A percentile compares a stretch with the other conserved stretches of the same genome.
phyloP scores from a whole-genome alignment of 345 rosid species.

The Schrenkiella parvula region DNA sequence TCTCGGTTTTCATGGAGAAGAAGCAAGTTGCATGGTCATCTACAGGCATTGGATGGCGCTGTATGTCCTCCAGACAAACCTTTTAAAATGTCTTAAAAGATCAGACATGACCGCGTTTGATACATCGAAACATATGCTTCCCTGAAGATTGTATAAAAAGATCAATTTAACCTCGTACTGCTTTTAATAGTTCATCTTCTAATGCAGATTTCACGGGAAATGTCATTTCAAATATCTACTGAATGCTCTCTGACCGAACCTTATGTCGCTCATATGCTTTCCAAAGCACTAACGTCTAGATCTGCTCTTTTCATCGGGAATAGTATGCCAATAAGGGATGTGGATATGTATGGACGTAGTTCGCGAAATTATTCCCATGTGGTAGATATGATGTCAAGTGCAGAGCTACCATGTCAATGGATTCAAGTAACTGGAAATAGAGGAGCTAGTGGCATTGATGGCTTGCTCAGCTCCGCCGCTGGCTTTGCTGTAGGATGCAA shows the following conservation, averaged over 20 bases:
- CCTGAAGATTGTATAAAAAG: background rate
- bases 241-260: constrained; percentile 74
- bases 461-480: constrained; percentile 85
- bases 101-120: background rate
- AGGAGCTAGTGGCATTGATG: constrained; percentile 99
- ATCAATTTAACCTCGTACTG: background rate
- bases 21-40: constrained; percentile 41
- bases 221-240: constrained; percentile 62
- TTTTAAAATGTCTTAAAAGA: background rate
- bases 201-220: constrained; percentile 66
- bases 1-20: constrained; percentile 40
- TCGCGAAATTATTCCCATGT: constrained; percentile 30
- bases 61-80: constrained; percentile 41
- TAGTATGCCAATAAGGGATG: constrained; percentile 95
- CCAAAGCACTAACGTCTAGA: constrained; percentile 51
- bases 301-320: constrained; percentile 87
- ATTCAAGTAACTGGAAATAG: constrained; percentile 83
- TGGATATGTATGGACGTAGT: constrained; percentile 77
- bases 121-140: background rate
- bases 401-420: constrained; percentile 50
- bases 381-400: constrained; percentile 39
- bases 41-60: constrained; percentile 52
- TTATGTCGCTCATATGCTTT: constrained; percentile 60
- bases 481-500: constrained; percentile 94
- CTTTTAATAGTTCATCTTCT: constrained; percentile 17